Conservation (phyloP, 305 asterid genomes). For the Galium porrigens region DNA sequence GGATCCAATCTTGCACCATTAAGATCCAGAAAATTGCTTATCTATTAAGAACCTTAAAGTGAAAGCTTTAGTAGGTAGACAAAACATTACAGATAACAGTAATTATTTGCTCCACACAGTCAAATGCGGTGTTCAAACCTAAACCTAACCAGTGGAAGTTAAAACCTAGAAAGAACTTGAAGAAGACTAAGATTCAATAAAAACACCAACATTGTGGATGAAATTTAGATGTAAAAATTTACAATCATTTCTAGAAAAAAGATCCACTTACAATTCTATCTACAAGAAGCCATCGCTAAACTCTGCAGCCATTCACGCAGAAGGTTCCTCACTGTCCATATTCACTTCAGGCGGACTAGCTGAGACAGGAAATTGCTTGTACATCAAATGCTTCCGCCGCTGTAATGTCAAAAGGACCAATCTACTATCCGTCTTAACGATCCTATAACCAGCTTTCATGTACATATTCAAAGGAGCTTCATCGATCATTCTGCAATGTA, state of each 20-base stretch:
- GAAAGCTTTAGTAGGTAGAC: not conserved
- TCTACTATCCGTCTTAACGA: conserved; percentile 62
- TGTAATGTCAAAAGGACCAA: conserved; percentile 62
- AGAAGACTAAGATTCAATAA: too few relatives aligned
- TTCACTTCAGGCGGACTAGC: conserved; percentile 28
- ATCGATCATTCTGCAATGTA: conserved; percentile 83
- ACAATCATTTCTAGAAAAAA: conserved; percentile 2
- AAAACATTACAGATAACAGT: not conserved
- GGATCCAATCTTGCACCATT: too few relatives aligned
- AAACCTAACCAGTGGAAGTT: not conserved
- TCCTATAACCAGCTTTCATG: conserved; percentile 49
- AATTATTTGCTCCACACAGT: not conserved
- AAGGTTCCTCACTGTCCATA: conserved; percentile 21
- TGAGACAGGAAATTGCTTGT: conserved; percentile 47
- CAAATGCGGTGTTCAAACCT: not conserved
- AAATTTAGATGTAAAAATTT: not conserved
- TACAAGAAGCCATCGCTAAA: conserved; percentile 8
- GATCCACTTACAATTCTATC: conserved; percentile 2
- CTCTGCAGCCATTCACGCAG: conserved; percentile 19
- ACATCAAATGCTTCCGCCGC: conserved; percentile 78
- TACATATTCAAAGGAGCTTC: conserved; percentile 76
- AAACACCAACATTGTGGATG: not conserved
- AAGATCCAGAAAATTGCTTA: not conserved
- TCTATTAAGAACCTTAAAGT: not conserved
- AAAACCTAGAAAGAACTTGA: not conserved